These are phyloP conservation scores for Artemisia annua DNA, from an alignment of 129 eudicot species.

Conservation along the genomic window DNA sequence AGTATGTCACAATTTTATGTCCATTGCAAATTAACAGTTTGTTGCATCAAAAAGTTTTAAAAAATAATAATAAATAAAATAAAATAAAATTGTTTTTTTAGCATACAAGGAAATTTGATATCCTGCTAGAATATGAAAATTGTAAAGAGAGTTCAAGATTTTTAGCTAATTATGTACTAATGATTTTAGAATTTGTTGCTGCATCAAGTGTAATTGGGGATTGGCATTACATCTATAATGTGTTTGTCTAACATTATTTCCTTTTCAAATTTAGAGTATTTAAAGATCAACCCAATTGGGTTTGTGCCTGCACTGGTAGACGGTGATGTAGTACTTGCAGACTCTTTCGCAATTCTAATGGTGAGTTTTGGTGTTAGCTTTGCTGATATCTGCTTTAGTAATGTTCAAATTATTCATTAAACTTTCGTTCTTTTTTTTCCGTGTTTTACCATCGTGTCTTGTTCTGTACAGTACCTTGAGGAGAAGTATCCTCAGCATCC, in stretches of 20 bases:
- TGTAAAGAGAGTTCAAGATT: too few relatives aligned
- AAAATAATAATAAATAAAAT: too few relatives aligned
- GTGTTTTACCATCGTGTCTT: neutral
- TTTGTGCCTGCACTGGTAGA: constrained; percentile 78
- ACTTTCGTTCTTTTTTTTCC: neutral
- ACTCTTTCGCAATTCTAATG: constrained; percentile 81
- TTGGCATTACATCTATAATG: neutral
- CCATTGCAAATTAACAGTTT: too few relatives aligned
- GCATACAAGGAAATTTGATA: too few relatives aligned
- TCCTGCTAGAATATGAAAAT: too few relatives aligned
- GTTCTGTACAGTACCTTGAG: constrained; percentile 52
- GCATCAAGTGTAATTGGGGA: too few relatives aligned
- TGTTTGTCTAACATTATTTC: constrained; percentile 2
- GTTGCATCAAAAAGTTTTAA: too few relatives aligned
- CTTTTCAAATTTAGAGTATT: constrained; percentile 42
- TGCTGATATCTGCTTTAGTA: neutral
- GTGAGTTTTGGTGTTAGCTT: constrained; percentile 34
- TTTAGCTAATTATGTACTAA: too few relatives aligned
- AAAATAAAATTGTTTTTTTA: too few relatives aligned
- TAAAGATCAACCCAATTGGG: constrained; percentile 79
- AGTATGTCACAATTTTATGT: too few relatives aligned
- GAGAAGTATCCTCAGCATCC: too few relatives aligned
- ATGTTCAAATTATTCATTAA: neutral
- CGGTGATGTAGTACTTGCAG: constrained; percentile 64
- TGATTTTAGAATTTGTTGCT: too few relatives aligned